phyloP scores from a whole-genome alignment of 1,139 yeast genomes.

The Taiozyma onychis region DNA sequence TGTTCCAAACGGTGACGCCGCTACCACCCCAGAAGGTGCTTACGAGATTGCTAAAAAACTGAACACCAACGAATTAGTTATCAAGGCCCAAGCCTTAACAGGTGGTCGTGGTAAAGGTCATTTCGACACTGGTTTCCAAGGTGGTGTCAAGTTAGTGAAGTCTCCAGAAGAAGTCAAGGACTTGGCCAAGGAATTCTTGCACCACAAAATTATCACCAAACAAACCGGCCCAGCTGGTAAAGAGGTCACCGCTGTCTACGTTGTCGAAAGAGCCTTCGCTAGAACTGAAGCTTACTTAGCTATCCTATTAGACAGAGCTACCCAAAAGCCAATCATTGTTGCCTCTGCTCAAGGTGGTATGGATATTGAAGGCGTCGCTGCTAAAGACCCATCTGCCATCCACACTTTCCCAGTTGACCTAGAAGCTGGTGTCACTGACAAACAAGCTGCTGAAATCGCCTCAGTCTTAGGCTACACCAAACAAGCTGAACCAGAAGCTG shows the following conservation, averaged over 20 bases:
- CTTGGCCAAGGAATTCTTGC: slow-evolving; percentile 83
- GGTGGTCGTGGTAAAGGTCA: slow-evolving; percentile 99
- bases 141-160: slow-evolving; percentile 90
- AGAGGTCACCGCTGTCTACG: slow-evolving; percentile 93
- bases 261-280: slow-evolving; percentile 92
- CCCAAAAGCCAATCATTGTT: slow-evolving; percentile 87
- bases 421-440: slow-evolving; percentile 74
- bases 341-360: slow-evolving; percentile 99
- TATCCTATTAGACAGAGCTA: slow-evolving; percentile 88
- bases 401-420: slow-evolving; percentile 80
- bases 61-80: slow-evolving; percentile 77
- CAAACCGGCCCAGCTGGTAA: slow-evolving; percentile 98
- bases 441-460: slow-evolving; percentile 73
- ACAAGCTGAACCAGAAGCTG: slow-evolving; percentile 81
- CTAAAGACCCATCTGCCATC: slow-evolving; percentile 86
- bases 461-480: slow-evolving; percentile 73
- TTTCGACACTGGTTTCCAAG: slow-evolving; percentile 91
- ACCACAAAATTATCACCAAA: slow-evolving; percentile 91
- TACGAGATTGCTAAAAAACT: slow-evolving; percentile 64
- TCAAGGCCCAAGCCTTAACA: slow-evolving; percentile 97
- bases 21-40: slow-evolving; percentile 87
- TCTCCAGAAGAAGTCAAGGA: slow-evolving; percentile 85
- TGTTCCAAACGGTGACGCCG: slow-evolving; percentile 89
- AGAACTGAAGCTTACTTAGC: slow-evolving; percentile 94
- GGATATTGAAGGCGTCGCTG: slow-evolving; percentile 99